These are phyloP conservation scores for Gaultheria prostrata DNA, from an alignment of 148 eudicot species.

Conservation along the genomic window DNA sequence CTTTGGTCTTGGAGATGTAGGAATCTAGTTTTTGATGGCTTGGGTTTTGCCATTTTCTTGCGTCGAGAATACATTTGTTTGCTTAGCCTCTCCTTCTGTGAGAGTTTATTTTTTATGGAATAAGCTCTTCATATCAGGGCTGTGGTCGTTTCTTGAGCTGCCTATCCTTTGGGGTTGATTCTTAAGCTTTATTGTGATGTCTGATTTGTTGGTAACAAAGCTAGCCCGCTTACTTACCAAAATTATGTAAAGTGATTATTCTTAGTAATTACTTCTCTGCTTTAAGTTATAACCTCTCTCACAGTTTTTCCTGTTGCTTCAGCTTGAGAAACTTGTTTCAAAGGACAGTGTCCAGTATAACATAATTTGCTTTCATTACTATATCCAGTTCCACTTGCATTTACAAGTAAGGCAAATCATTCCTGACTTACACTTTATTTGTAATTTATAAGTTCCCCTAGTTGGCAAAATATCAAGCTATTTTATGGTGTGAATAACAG, in stretches of 20 bases:
- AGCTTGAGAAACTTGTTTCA: constrained; percentile 87
- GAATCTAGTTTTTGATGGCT: neutral
- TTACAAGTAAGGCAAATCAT: constrained; percentile 52
- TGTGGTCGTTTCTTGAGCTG: neutral
- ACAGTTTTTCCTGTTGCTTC: constrained; percentile 24
- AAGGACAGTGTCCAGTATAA: constrained; percentile 68
- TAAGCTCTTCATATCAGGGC: neutral
- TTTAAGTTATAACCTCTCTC: neutral
- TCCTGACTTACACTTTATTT: constrained; percentile 5
- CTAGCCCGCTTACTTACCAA: neutral
- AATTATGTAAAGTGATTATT: neutral
- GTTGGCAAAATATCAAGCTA: neutral
- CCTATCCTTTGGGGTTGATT: neutral
- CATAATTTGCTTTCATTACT: constrained; percentile 76
- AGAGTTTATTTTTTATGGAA: neutral
- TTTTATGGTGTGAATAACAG: constrained; percentile 34
- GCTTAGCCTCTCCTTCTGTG: neutral
- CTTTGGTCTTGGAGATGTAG: neutral
- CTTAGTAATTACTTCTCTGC: neutral
- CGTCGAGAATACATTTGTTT: neutral
- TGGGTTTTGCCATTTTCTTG: neutral
- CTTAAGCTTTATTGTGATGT: neutral
- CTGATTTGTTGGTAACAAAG: neutral
- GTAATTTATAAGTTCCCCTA: constrained; percentile 4
- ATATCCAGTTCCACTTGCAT: constrained; percentile 87